Evolutionary conservation across 495 filamentous ascomycete genomes (phyloP), one percentile per base, ranked within the genome.

Genomic region (Penicillium antarcticum): DNA sequence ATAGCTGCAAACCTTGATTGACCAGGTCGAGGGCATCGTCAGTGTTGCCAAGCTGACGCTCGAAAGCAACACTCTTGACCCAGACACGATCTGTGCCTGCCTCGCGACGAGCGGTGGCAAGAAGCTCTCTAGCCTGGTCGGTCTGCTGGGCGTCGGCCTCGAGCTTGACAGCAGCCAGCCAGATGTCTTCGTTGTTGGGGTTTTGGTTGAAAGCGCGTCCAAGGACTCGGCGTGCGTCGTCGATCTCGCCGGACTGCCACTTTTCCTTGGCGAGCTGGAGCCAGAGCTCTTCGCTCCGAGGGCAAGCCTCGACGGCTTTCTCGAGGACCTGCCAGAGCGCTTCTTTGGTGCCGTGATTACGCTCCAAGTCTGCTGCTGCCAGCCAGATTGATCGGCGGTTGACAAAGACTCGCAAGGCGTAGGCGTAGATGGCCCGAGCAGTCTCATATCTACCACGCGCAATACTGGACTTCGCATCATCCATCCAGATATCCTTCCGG

Each of bases 161-260:
- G 13, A 97, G 80, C 63, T 96, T 95, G 57, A 97, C 92, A 33
- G 94, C 92, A 2, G 90, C 87, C 35, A 96, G 82, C 87, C 91
- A 97, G 57, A 99, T 95, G 70, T 97, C 89, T 67, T 99, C 94
- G 70, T 95, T 96, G 67, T 91, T 88, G 0, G 90, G 87, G 50
- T 96, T 94, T 62, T 96, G 89, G 45, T 89, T 85, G 77, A 97
- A 97, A 1, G 94, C 92, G 52, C 82, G 81, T 0, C 81, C 91
- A 8, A 97, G 82, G 4, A 97, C 89, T 42, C 77, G 74, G 35
- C 94, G 81, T 1, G 94, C 91, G 51, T 89, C 91, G 58, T 95
- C 84, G 42, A 92, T 84, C 41, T 92, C 86, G 45, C 88, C 89
- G 9, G 86, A 79, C 61, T 90, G 84, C 87, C 88, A 91, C 58